Evolutionary conservation across 345 rosid genomes (phyloP).

Genomic region (Eucalyptus regnans): DNA sequence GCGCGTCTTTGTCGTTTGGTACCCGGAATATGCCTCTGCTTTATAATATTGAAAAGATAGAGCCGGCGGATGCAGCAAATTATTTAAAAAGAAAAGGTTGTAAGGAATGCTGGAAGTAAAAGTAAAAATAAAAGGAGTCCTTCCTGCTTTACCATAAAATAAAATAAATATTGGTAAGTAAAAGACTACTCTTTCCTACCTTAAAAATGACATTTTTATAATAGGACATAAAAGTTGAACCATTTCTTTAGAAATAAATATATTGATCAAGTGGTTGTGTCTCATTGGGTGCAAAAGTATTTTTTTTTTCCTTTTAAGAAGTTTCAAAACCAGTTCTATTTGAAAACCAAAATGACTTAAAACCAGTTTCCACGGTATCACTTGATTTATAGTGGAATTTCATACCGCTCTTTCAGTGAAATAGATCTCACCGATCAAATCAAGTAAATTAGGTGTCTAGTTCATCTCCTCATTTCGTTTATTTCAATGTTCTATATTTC

Average conservation of each 20-base stretch:
- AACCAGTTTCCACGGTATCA: rapidly evolving
- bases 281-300: not conserved
- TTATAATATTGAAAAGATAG: not conserved
- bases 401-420: rapidly evolving
- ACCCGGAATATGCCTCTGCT: not conserved
- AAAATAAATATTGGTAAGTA: not conserved
- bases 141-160: not conserved
- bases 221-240: not conserved
- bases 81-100: not conserved
- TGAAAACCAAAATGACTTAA: not conserved
- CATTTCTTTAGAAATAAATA: not conserved
- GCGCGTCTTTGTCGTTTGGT: not conserved
- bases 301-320: not conserved
- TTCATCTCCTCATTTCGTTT: rapidly evolving
- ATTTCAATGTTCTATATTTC: too few relatives aligned
- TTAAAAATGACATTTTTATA: not conserved
- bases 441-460: not conserved
- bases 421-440: too few relatives aligned
- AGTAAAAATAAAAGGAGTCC: not conserved
- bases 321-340: rapidly evolving
- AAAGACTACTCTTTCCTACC: not conserved
- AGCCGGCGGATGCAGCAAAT: not conserved
- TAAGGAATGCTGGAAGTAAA: not conserved
- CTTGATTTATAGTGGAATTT: too few relatives aligned
- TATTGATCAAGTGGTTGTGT: not conserved